phyloP scores from a whole-genome alignment of 352 stramenopile species.

The Elongisporangium anandrum region DNA sequence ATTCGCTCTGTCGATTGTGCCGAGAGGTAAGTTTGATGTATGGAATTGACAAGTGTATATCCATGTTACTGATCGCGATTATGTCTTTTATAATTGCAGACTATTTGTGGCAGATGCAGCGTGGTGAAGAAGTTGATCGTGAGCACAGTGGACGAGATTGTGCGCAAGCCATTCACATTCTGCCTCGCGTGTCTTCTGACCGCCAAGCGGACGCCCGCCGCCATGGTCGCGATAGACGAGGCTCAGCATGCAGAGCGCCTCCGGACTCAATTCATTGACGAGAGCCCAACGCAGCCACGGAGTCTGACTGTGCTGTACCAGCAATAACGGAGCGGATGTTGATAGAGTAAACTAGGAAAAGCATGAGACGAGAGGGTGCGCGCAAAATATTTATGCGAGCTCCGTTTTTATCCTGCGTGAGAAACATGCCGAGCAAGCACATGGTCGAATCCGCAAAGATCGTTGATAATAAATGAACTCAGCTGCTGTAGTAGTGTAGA shows the following conservation, averaged over 20 bases:
- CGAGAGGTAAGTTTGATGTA: constrained; percentile 14
- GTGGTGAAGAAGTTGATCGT: constrained; percentile 45
- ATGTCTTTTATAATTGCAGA: constrained; percentile 8
- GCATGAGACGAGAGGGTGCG: neutral
- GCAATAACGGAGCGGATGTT: neutral
- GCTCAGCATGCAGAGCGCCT: neutral
- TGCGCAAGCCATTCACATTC: constrained; percentile 16
- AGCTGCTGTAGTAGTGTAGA: too few relatives aligned
- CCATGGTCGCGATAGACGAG: neutral
- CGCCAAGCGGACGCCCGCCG: neutral
- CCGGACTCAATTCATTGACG: neutral
- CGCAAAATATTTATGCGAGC: neutral
- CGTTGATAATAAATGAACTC: too few relatives aligned
- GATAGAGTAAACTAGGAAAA: neutral
- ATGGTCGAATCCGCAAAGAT: too few relatives aligned
- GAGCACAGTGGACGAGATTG: constrained; percentile 23
- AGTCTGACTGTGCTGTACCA: neutral
- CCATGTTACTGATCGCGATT: neutral
- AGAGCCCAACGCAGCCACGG: neutral
- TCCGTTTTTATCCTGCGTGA: too few relatives aligned
- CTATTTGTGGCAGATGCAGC: constrained; percentile 41
- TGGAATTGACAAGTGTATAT: neutral
- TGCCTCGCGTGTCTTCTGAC: neutral
- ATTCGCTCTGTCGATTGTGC: constrained; percentile 34
- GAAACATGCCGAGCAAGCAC: too few relatives aligned